Evolutionary conservation across 495 filamentous ascomycete species (phyloP).

Genomic region (Tuber calosporum): DNA sequence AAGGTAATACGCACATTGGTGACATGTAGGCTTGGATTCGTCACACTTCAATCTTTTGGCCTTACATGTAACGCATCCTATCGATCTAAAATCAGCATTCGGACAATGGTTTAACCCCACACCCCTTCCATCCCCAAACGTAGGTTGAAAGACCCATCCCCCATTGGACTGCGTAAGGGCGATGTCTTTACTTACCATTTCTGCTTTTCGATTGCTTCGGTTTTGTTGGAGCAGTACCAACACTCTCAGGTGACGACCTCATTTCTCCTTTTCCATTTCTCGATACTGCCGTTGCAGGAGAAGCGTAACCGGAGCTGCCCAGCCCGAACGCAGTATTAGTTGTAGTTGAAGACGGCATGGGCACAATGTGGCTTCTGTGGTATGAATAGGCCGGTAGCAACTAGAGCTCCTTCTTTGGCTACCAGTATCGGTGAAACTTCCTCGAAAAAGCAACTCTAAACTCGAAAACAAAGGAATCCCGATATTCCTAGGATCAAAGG

Average conservation of each 20-base stretch:
- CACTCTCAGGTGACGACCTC: slow-evolving; percentile 33
- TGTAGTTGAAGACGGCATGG: slow-evolving; percentile 22
- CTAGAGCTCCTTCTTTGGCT: neutral
- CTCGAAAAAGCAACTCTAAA: neutral
- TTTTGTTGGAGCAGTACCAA: slow-evolving; percentile 46
- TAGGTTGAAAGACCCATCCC: neutral
- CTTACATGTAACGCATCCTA: slow-evolving; percentile 77
- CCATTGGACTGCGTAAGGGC: slow-evolving; percentile 5
- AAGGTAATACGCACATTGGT: slow-evolving; percentile 51
- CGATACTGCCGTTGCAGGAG: slow-evolving; percentile 16
- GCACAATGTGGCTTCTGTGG: neutral
- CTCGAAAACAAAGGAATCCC: neutral
- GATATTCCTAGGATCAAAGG: neutral
- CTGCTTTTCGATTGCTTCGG: slow-evolving; percentile 77
- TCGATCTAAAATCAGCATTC: slow-evolving; percentile 10
- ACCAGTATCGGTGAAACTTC: neutral
- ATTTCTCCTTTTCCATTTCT: slow-evolving; percentile 21
- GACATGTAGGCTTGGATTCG: slow-evolving; percentile 67
- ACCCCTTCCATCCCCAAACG: neutral
- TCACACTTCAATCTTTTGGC: slow-evolving; percentile 75
- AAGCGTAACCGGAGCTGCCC: slow-evolving; percentile 15
- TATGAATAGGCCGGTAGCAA: neutral
- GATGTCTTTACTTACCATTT: slow-evolving; percentile 56
- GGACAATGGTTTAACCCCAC: neutral
- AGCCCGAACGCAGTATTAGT: slow-evolving; percentile 14